A percentile compares a stretch with the other conserved stretches of the same genome.
These are phyloP conservation scores for Phylloporus scabripes DNA, from an alignment of 768 basidiomycete genomes.

Conservation along the genomic window DNA sequence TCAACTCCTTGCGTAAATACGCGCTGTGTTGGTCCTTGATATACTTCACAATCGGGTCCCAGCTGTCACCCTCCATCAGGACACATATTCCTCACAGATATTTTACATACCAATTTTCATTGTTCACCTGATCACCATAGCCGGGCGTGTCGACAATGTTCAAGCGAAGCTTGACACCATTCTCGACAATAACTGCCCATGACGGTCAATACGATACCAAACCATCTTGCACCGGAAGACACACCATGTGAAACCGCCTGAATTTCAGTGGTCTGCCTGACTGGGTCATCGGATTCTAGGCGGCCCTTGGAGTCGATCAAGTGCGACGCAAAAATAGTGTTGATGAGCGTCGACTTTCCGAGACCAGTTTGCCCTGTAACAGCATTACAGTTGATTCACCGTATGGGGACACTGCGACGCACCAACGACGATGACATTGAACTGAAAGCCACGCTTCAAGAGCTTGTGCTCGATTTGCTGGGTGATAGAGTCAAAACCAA, in stretches of 20 bases:
- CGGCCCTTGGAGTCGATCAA: constrained; percentile 97
- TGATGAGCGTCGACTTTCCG: constrained; percentile 97
- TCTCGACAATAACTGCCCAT: constrained; percentile 83
- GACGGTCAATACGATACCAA: constrained; percentile 9
- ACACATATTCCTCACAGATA: background rate
- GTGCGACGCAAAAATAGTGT: constrained; percentile 98
- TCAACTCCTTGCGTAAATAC: constrained; percentile 97
- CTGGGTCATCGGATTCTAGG: constrained; percentile 77
- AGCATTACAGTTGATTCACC: background rate
- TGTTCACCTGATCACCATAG: constrained; percentile 98
- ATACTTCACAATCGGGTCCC: constrained; percentile 99
- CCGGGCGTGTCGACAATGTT: constrained; percentile 99
- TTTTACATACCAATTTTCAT: constrained; percentile 83
- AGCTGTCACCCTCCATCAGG: constrained; percentile 45
- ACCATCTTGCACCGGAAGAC: constrained; percentile 21
- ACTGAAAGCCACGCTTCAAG: constrained; percentile 98
- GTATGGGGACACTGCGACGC: constrained; percentile 27
- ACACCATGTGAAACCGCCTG: constrained; percentile 90
- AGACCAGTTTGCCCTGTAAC: constrained; percentile 87
- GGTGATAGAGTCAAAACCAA: constrained; percentile 97
- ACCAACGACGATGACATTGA: constrained; percentile 98
- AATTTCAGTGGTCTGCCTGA: constrained; percentile 95
- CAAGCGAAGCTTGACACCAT: constrained; percentile 87
- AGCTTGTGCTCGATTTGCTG: constrained; percentile 99
- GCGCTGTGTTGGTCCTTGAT: constrained; percentile 99